These are phyloP conservation scores for Paulinella micropora DNA, from an alignment of 78 protist genomes.

Conservation along the genomic window DNA sequence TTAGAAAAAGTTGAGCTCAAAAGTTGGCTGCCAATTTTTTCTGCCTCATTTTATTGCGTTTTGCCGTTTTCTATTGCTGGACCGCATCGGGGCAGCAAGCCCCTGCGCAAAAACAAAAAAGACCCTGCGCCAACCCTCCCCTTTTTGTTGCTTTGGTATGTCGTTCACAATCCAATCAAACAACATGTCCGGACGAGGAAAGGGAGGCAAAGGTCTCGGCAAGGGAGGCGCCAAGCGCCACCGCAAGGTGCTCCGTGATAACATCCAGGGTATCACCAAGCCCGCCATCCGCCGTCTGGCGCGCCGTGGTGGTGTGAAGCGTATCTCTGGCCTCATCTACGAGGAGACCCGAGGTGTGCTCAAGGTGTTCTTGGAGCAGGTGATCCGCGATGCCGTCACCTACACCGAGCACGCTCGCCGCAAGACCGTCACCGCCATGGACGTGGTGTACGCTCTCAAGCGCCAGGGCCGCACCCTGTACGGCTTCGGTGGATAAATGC, in stretches of 20 bases:
- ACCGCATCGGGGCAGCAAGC: too few species aligned
- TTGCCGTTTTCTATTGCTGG: too few species aligned
- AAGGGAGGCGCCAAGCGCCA: constrained; percentile 43
- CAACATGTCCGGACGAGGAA: too few species aligned
- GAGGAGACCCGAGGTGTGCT: constrained; percentile 32
- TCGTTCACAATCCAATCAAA: too few species aligned
- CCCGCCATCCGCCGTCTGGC: constrained; percentile 50
- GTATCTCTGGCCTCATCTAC: constrained; percentile 30
- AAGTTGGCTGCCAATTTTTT: too few species aligned
- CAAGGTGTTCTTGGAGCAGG: background rate
- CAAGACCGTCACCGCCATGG: constrained; percentile 88
- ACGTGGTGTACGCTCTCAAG: constrained; percentile 85
- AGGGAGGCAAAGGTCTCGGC: constrained; percentile 39
- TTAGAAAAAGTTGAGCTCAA: too few species aligned
- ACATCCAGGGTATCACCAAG: constrained; percentile 46
- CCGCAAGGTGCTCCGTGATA: constrained; percentile 31
- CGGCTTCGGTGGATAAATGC: too few species aligned
- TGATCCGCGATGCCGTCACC: constrained; percentile 76
- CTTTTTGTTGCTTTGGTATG: too few species aligned
- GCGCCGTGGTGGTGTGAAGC: constrained; percentile 47
- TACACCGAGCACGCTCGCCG: constrained; percentile 88
- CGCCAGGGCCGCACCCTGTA: constrained; percentile 86
- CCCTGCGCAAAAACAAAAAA: too few species aligned
- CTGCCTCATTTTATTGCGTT: too few species aligned
- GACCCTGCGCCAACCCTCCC: too few species aligned